phyloP scores from a whole-genome alignment of 1,284 basidiomycete genomes.

The Apiotrichum mycotoxinovorans region DNA sequence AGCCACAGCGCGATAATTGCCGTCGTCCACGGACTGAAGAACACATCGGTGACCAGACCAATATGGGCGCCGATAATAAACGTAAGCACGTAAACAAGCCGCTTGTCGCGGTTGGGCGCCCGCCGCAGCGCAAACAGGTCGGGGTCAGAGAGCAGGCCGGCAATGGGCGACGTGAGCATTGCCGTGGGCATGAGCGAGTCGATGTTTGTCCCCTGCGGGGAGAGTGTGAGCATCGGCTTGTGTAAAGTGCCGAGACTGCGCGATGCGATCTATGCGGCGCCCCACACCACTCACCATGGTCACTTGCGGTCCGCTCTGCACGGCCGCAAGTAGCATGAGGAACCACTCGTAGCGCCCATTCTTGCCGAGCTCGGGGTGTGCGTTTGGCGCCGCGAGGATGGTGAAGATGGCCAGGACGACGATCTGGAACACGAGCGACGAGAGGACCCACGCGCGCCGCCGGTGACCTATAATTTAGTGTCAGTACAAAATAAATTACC shows the following conservation, averaged over 20 bases:
- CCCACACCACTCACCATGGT: conserved; percentile 21
- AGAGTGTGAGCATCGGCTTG: neutral
- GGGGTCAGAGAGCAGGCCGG: conserved; percentile 28
- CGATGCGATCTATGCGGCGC: too few relatives aligned
- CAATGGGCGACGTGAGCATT: conserved; percentile 33
- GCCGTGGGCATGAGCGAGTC: conserved; percentile 28
- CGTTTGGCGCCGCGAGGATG: conserved; percentile 9
- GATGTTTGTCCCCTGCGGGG: conserved; percentile 25
- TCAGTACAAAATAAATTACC: too few relatives aligned
- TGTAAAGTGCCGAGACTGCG: too few relatives aligned
- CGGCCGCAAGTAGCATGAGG: conserved; percentile 18
- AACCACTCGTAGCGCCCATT: conserved; percentile 19
- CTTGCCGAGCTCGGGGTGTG: neutral
- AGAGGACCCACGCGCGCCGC: conserved; percentile 19
- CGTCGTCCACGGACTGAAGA: conserved; percentile 5
- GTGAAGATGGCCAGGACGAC: conserved; percentile 15
- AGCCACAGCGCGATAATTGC: conserved; percentile 6
- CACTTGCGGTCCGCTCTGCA: conserved; percentile 29
- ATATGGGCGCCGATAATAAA: conserved; percentile 28
- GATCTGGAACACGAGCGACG: conserved; percentile 15
- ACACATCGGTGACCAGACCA: conserved; percentile 18
- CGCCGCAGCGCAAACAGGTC: conserved; percentile 14
- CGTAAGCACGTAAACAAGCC: conserved; percentile 23
- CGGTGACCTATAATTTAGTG: conserved; percentile 17
- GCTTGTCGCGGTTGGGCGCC: conserved; percentile 21